Evolutionary conservation across 805 yeast genomes (phyloP).

Genomic region (Dipodascopsis uninucleata): DNA sequence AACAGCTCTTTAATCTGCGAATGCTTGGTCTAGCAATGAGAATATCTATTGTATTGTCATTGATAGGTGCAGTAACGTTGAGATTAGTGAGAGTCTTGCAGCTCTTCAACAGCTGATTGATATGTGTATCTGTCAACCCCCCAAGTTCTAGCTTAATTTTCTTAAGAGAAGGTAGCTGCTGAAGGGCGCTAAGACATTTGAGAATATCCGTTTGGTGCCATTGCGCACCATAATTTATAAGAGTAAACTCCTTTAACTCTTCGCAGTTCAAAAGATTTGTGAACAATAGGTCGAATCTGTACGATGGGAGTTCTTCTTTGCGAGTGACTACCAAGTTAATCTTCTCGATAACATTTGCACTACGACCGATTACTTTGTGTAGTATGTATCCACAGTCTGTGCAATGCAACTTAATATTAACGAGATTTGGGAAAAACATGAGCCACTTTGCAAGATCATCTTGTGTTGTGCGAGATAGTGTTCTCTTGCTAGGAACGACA

Average conservation of each 20-base stretch:
- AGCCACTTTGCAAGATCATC: constrained; percentile 5
- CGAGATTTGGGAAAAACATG: constrained; percentile 1
- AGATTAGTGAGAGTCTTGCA: no score
- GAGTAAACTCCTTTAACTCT: background rate
- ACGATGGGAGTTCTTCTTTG: constrained; percentile 4
- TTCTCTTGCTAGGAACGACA: constrained; percentile 1
- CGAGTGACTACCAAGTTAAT: constrained; percentile 1
- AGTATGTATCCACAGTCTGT: constrained; percentile 5
- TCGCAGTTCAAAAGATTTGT: constrained; percentile 5
- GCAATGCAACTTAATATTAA: constrained; percentile 1
- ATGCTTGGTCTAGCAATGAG: no score
- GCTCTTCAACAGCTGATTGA: no score
- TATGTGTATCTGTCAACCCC: constrained; percentile 2
- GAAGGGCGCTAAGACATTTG: constrained; percentile 1
- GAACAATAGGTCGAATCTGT: constrained; percentile 8
- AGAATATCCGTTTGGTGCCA: constrained; percentile 4
- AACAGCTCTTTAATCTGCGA: no score
- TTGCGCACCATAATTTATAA: background rate
- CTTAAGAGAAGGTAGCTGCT: constrained; percentile 1
- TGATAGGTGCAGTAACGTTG: no score
- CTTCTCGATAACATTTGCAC: constrained; percentile 1
- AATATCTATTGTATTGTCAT: no score
- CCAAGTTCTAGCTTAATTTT: constrained; percentile 2
- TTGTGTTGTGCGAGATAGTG: background rate
- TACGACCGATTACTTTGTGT: constrained; percentile 1